Percentiles rank a stretch among this genome's conserved stretches.
Conservation (phyloP, 169 alveolate genomes). For the Plasmodium malariae region DNA sequence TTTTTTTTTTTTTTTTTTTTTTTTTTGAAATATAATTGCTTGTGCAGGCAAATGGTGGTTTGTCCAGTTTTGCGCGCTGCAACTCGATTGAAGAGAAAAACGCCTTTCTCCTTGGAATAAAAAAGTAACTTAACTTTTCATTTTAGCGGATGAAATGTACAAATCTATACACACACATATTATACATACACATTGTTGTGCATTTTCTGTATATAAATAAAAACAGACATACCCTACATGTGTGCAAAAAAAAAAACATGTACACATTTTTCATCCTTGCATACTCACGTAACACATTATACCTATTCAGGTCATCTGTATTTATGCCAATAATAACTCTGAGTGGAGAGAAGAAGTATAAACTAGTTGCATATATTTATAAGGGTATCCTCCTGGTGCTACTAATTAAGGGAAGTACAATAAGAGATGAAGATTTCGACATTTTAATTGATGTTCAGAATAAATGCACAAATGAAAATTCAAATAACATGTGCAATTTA, state of each 20-base stretch:
- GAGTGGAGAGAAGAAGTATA: constrained; percentile 39
- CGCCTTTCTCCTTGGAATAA: constrained; percentile 56
- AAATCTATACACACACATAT: too few relatives aligned
- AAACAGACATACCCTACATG: too few relatives aligned
- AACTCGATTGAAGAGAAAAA: constrained; percentile 60
- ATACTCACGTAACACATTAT: too few relatives aligned
- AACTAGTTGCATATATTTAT: constrained; percentile 46
- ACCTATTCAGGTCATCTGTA: constrained; percentile 52
- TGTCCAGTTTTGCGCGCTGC: constrained; percentile 68
- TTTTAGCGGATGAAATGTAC: too few relatives aligned
- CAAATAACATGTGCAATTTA: constrained; percentile 35
- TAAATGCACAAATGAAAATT: constrained; percentile 57
- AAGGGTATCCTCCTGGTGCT: constrained; percentile 42
- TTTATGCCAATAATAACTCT: constrained; percentile 65
- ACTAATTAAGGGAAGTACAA: constrained; percentile 48
- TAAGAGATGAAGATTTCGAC: constrained; percentile 70
- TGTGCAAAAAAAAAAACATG: too few relatives aligned
- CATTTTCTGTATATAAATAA: too few relatives aligned
- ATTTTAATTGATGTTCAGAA: constrained; percentile 50
- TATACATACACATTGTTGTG: too few relatives aligned
- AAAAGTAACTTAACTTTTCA: constrained; percentile 62
- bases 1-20: not conserved
- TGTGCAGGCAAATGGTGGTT: constrained; percentile 57
- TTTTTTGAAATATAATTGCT: too few relatives aligned
- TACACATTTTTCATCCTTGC: too few relatives aligned